These are phyloP conservation scores for Tylopilus sp. DNA, from an alignment of 768 basidiomycete species.

Conservation along the genomic window DNA sequence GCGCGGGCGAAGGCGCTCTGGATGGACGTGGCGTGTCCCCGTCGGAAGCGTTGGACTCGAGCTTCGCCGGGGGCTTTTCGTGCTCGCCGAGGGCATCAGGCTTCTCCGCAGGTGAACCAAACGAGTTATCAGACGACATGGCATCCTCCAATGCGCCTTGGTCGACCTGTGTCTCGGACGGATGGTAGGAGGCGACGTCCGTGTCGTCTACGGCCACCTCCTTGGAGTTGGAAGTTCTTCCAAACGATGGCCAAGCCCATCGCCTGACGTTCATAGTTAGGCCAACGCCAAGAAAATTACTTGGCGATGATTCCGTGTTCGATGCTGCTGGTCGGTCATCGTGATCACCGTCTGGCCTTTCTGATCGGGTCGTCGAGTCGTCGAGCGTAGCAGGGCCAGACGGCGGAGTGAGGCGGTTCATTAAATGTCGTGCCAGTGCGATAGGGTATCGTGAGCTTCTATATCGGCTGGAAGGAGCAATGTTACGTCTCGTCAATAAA, in stretches of 20 bases:
- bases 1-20: conserved; percentile 16
- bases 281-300: conserved; percentile 47
- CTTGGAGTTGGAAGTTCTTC: conserved; percentile 39
- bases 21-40: conserved; percentile 28
- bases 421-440: conserved; percentile 53
- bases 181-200: background rate
- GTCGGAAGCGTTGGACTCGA: conserved; percentile 10
- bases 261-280: conserved; percentile 54
- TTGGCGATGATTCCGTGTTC: conserved; percentile 15
- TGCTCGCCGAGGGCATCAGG: conserved; percentile 4
- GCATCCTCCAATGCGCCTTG: conserved; percentile 37
- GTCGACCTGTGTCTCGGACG: conserved; percentile 33
- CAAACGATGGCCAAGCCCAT: conserved; percentile 77
- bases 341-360: conserved; percentile 21
- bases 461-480: conserved; percentile 56
- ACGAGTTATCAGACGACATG: conserved; percentile 34
- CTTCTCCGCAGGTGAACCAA: conserved; percentile 22
- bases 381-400: conserved; percentile 8
- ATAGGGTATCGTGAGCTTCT: conserved; percentile 43
- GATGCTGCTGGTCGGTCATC: conserved; percentile 21
- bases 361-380: conserved; percentile 19
- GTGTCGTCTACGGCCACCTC: conserved; percentile 7
- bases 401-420: conserved; percentile 43
- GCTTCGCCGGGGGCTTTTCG: conserved; percentile 13
- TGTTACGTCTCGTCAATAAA: conserved; percentile 49